These are phyloP conservation scores for Neonectria ditissima DNA, from an alignment of 2,329 filamentous ascomycete genomes.

Conservation along the genomic window DNA sequence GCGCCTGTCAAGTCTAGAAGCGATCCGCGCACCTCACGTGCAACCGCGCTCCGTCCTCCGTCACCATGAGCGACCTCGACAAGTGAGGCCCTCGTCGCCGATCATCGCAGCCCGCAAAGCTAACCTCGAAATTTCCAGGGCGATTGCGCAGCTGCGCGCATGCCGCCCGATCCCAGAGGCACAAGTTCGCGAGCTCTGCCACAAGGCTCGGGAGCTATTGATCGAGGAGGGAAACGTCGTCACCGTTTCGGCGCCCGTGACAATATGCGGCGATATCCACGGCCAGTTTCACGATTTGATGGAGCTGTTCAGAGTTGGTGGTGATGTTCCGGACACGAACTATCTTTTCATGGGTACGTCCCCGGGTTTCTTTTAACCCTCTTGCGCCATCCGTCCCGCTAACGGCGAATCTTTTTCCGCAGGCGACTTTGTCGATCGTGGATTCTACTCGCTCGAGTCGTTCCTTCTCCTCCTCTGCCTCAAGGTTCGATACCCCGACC, in stretches of 20 bases:
- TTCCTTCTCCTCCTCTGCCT: conserved; percentile 95
- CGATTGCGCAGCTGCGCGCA: conserved; percentile 93
- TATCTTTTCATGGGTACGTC: conserved; percentile 92
- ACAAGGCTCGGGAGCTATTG: conserved; percentile 94
- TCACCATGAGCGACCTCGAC: conserved; percentile 90
- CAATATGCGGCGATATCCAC: conserved; percentile 98
- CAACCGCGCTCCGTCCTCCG: conserved; percentile 23
- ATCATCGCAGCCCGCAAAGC: conserved; percentile 20
- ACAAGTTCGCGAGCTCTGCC: conserved; percentile 95
- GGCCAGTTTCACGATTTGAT: conserved; percentile 97
- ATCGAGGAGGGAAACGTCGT: conserved; percentile 99
- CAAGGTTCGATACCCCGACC: conserved; percentile 96
- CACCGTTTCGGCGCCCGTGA: conserved; percentile 93
- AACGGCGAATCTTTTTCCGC: conserved; percentile 16
- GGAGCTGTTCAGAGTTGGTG: conserved; percentile 94
- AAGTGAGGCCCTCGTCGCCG: conserved; percentile 67
- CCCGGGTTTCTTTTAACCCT: conserved; percentile 1
- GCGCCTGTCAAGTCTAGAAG: conserved; percentile 26
- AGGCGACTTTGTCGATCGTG: conserved; percentile 97
- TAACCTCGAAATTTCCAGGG: conserved; percentile 63
- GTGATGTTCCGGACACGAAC: conserved; percentile 94
- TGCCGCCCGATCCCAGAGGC: conserved; percentile 96
- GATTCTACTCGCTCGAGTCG: conserved; percentile 97
- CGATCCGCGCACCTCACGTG: conserved; percentile 39
- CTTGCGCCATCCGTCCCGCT: conserved; percentile 20